Evolutionary conservation across 2,329 filamentous ascomycete genomes (phyloP).

Genomic region (Fusarium lateritium): DNA sequence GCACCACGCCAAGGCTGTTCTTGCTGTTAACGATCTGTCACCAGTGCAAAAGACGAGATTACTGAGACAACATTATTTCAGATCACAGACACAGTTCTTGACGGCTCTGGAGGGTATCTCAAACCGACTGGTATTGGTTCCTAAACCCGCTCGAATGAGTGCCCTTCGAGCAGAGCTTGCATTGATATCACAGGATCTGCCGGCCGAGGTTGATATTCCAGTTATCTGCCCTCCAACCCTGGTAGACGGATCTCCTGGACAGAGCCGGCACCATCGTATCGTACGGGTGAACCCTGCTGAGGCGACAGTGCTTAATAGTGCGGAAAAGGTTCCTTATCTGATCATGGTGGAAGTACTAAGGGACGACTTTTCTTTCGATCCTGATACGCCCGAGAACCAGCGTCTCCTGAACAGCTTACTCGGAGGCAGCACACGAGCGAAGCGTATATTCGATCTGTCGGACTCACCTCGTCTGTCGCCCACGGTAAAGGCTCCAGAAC

Average conservation of each 20-base stretch:
- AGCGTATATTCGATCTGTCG: slow-evolving; percentile 75
- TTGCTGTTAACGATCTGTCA: slow-evolving; percentile 74
- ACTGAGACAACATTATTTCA: slow-evolving; percentile 85
- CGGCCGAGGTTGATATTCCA: slow-evolving; percentile 87
- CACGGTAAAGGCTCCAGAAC: slow-evolving; percentile 60
- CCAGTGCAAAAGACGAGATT: slow-evolving; percentile 78
- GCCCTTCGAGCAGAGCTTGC: slow-evolving; percentile 85
- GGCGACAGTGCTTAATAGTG: slow-evolving; percentile 87
- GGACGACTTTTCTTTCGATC: slow-evolving; percentile 88
- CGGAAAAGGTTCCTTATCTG: slow-evolving; percentile 87
- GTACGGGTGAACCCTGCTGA: slow-evolving; percentile 87
- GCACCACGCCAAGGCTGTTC: slow-evolving; percentile 69
- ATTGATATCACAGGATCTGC: slow-evolving; percentile 84
- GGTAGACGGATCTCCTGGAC: slow-evolving; percentile 79
- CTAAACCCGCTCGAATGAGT: slow-evolving; percentile 85
- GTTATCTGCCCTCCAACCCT: slow-evolving; percentile 84
- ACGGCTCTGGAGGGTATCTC: slow-evolving; percentile 87
- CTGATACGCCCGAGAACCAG: slow-evolving; percentile 80
- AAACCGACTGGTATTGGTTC: slow-evolving; percentile 85
- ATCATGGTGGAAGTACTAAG: slow-evolving; percentile 87
- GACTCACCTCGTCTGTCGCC: slow-evolving; percentile 72
- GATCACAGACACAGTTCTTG: slow-evolving; percentile 84
- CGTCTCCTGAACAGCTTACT: slow-evolving; percentile 72
- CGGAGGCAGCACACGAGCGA: slow-evolving; percentile 69
- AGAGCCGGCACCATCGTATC: slow-evolving; percentile 85